A percentile compares a stretch with the other conserved stretches of the same genome.
Conservation (phyloP, 257 asterid species). For the Lithospermum erythrorhizon region DNA sequence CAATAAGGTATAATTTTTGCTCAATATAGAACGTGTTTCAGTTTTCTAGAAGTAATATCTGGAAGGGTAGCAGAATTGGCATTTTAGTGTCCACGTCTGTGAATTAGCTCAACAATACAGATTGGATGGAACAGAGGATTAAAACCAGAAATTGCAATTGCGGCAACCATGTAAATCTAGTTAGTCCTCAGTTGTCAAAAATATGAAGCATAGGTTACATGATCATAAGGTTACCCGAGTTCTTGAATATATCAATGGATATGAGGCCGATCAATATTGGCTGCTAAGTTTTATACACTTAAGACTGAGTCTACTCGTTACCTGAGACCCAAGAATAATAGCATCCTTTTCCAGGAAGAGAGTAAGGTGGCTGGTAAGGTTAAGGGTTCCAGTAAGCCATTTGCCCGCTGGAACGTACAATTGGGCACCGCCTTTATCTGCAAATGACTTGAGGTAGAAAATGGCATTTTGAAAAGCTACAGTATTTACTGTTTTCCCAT, state of each 20-base stretch:
- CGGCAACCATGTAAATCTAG: background rate
- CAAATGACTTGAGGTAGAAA: slow-evolving; percentile 70
- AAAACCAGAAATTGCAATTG: background rate
- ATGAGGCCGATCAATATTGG: no score
- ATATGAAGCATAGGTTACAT: no score
- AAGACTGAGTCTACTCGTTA: slow-evolving; percentile 3
- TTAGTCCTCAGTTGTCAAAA: no score
- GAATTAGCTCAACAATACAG: background rate
- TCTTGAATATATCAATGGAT: no score
- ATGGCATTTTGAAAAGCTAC: slow-evolving; percentile 78
- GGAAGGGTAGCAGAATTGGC: background rate
- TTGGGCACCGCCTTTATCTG: slow-evolving; percentile 80
- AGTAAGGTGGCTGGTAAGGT: slow-evolving; percentile 80
- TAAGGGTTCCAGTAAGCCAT: slow-evolving; percentile 70
- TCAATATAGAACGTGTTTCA: no score
- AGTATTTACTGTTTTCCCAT: slow-evolving; percentile 45
- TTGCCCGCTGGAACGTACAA: slow-evolving; percentile 69
- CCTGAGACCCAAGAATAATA: slow-evolving; percentile 65
- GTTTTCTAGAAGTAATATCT: no score
- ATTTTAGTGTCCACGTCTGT: background rate
- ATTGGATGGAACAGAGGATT: no score
- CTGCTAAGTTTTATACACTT: no score
- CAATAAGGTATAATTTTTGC: no score
- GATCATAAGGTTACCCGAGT: no score
- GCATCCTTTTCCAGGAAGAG: slow-evolving; percentile 73